Evolutionary conservation across 768 basidiomycete species (phyloP), one percentile per base, ranked within the genome.

Genomic region (Boletales sp.): DNA sequence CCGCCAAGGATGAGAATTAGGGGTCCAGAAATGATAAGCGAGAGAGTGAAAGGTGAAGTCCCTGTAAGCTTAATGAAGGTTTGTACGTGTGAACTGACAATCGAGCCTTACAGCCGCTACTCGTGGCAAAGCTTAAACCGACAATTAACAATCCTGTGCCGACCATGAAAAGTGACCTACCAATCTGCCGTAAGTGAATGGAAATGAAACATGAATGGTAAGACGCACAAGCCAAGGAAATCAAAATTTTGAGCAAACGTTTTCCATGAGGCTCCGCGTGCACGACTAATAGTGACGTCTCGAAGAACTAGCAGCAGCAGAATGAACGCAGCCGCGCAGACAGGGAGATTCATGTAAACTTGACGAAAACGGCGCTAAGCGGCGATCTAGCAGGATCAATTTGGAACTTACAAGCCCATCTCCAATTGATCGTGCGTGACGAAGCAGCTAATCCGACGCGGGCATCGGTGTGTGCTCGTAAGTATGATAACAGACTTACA

Each of bases 331-430:
- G 82, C 54, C 25, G 79, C 62, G 63, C 85, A 87, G 48, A 92
- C 71, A 17, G 90, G 90, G 41, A 92, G 73, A 69, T 92, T 93
- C 65, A 93, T 75, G 64, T 83, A 91, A 66, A 93, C 90, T 92
- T 66, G 40, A 34, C 13, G 39, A 44, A 43, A 44, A 46, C 41
- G 28, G 44, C 44, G 50, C 59, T 61, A 50, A 54, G 56, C 44
- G 49, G 48, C n/a, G 42, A 54, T 47, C 54, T 53, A 53, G 25
- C 6, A 28, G 17, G 31, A 55, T 37, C 11, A 50, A 18, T 51
- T 15, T 25, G 31, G 34, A 17, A 76, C 90, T 72, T 69, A 92
- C 90, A 93, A 46, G 82, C 86, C 84, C 87, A 92, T 77, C 90
- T 76, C 90, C 90, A 93, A 59, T 74, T 82, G 47, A 86, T 57